Base-by-base conservation (phyloP, 2,329 filamentous ascomycete species). In the Fusarium subglutinans region DNA sequence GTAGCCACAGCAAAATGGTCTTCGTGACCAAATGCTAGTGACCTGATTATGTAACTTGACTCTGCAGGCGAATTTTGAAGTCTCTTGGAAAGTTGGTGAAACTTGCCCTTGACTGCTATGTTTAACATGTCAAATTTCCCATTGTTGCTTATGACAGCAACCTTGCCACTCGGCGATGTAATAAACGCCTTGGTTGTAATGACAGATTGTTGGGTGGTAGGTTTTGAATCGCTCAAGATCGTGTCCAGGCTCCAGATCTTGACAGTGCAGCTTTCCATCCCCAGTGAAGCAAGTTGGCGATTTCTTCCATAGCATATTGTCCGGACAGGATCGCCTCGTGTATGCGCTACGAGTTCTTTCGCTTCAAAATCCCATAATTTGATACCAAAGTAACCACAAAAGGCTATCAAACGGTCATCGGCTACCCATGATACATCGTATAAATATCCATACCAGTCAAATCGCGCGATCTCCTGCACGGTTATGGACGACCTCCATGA, bases 371-470 rank as follows among this genome's bases (percentile, higher is more conserved):
- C 20, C 26, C 26, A 48, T 8, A 48, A 0, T 15, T 48, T 4
- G 3, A 48, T 28, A 6, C 45, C 45, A 1, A 15, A 15, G 0
- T 0, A 0, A 0, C 45, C 26, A 15, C 26, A 28, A 28, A 28
- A 0, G 8, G 26, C 44, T 11, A 28, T 7, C 0, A 0, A 20
- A 45, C 10, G 15, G 15, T 4, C n/a, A 4, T 20, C 17, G 5
- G 7, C 43, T 6, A 13, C 5, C n/a, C n/a, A 45, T 26, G 5
- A 13, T 26, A 0, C 0, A 24, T 6, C 2, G 0, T 0, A 0
- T 5, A 26, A 3, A 13, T 0, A 0, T 6, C 11, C 5, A 4
- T 0, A 1, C 3, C 0, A 1, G 3, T 11, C 6, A 0, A 12
- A 24, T 12, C 1, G 2, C 15, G 2, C 10, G 24, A 44, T 22